phyloP scores from a whole-genome alignment of 2,329 filamentous ascomycete species.

The Orbilia blumenaviensis region DNA sequence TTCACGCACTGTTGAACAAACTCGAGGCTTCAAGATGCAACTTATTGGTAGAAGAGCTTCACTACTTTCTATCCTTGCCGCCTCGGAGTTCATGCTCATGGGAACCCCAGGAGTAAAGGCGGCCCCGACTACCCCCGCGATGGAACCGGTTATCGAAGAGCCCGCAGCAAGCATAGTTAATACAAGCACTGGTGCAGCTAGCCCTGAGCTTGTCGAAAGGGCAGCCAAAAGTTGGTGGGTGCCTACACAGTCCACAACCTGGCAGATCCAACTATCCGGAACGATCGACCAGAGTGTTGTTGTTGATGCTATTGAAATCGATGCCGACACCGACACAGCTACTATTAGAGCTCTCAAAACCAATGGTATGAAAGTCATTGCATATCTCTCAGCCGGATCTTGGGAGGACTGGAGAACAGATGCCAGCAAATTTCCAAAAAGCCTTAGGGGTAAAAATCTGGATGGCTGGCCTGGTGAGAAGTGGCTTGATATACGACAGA shows the following conservation, averaged over 20 bases:
- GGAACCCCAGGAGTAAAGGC: conserved; percentile 20
- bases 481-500: conserved; percentile 71
- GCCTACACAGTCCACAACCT: conserved; percentile 31
- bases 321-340: conserved; percentile 65
- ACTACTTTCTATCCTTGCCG: conserved; percentile 27
- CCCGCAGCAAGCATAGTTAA: not conserved
- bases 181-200: not conserved
- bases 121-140: conserved; percentile 2
- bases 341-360: conserved; percentile 65
- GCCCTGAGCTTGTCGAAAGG: conserved; percentile 2
- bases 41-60: conserved; percentile 36
- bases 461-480: conserved; percentile 73
- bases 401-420: conserved; percentile 73
- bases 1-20: not conserved
- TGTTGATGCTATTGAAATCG: conserved; percentile 67
- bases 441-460: conserved; percentile 69
- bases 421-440: conserved; percentile 65
- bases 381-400: conserved; percentile 78
- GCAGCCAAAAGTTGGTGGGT: conserved; percentile 35
- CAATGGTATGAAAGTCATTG: conserved; percentile 71
- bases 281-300: conserved; percentile 61
- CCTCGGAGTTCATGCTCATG: conserved; percentile 23
- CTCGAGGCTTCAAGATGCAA: conserved; percentile 31
- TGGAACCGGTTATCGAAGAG: conserved; percentile 22
- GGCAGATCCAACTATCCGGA: conserved; percentile 46